These are phyloP conservation scores for Echinosophora koreensis DNA, from an alignment of 306 rosid genomes.

Conservation along the genomic window DNA sequence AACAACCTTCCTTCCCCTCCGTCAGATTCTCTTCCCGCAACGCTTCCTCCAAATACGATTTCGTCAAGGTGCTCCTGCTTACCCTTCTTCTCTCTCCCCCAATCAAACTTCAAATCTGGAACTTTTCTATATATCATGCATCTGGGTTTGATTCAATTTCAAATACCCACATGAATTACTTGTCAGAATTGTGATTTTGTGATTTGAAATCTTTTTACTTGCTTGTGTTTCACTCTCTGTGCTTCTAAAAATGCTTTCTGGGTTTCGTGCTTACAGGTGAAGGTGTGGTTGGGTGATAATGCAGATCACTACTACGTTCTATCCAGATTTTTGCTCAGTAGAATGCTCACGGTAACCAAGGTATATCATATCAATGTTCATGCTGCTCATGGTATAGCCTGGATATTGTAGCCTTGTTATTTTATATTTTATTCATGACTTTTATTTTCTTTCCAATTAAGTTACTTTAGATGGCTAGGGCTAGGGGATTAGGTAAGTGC, in stretches of 20 bases:
- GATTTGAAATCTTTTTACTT: not conserved
- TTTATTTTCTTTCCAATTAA: not conserved
- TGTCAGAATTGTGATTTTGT: not conserved
- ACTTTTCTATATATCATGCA: conserved; percentile 5
- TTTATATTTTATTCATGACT: not conserved
- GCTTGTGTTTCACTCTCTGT: not conserved
- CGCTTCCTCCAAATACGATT: conserved; percentile 95
- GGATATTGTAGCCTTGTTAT: not conserved
- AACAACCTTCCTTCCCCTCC: conserved; percentile 53
- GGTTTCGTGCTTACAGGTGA: conserved; percentile 60
- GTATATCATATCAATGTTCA: conserved; percentile 41
- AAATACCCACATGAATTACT: not conserved
- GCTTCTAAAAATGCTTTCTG: not conserved
- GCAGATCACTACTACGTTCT: conserved; percentile 97
- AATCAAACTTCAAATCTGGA: not conserved
- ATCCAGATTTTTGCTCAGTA: conserved; percentile 88
- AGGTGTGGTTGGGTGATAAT: conserved; percentile 97
- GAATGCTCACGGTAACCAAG: conserved; percentile 96
- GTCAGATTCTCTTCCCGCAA: conserved; percentile 77
- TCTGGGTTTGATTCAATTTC: conserved; percentile 25
- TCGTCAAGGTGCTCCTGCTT: conserved; percentile 73
- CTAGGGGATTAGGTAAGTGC: not conserved
- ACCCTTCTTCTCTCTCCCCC: not conserved
- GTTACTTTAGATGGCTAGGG: conserved; percentile 27
- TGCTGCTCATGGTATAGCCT: not conserved